phyloP scores from a whole-genome alignment of 2,329 filamentous ascomycete species.

The Aureobasidium sp. region DNA sequence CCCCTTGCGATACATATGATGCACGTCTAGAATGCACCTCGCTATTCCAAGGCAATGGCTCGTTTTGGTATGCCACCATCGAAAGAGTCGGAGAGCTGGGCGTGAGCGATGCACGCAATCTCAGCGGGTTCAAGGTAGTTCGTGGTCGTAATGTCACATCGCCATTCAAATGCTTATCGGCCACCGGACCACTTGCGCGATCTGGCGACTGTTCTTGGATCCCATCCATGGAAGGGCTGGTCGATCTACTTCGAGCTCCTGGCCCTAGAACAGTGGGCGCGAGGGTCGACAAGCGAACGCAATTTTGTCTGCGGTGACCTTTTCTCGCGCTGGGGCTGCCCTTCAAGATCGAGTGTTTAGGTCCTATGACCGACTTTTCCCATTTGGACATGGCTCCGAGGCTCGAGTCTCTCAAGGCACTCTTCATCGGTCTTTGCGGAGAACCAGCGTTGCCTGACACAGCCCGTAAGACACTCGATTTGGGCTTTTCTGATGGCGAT shows the following conservation, averaged over 20 bases:
- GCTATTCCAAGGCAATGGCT: neutral
- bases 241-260: conserved; percentile 23
- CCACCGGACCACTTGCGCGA: neutral
- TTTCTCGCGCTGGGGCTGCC: conserved; percentile 37
- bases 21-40: neutral
- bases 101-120: conserved; percentile 31
- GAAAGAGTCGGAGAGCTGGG: conserved; percentile 33
- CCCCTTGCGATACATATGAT: neutral
- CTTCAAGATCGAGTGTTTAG: conserved; percentile 36
- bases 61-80: conserved; percentile 13
- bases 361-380: conserved; percentile 29
- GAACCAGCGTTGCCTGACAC: conserved; percentile 26
- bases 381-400: conserved; percentile 28
- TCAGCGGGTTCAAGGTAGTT: conserved; percentile 21
- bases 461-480: conserved; percentile 22
- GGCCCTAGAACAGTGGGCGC: conserved; percentile 35
- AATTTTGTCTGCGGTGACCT: conserved; percentile 36
- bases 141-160: conserved; percentile 3
- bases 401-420: neutral
- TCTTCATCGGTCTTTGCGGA: conserved; percentile 22
- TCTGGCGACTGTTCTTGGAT: conserved; percentile 29
- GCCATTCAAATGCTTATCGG: neutral
- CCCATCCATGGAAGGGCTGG: conserved; percentile 29
- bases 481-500: conserved; percentile 31
- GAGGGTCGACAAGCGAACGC: conserved; percentile 36